Base-by-base conservation (phyloP, 345 rosid species). In the Hypericum perforatum region DNA sequence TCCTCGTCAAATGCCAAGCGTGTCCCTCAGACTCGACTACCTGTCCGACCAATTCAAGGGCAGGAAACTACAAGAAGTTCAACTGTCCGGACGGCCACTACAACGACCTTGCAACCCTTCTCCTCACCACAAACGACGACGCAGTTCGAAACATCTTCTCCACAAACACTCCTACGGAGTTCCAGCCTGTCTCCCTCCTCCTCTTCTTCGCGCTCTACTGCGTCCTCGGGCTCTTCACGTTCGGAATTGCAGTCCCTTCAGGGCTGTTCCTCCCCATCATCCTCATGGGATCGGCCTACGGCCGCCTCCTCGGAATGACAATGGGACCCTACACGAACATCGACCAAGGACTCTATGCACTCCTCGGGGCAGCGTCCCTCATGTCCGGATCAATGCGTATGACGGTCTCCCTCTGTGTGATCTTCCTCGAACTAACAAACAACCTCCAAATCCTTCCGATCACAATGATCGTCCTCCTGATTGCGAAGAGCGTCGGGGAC, bases 351-450 rank as follows among this genome's bases (percentile, higher is more conserved):
- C 84, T 91, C 38, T 86, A 71, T 11, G 89, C 98, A 47, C 91
- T 91, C 38, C 96, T 91, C n/a, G 98, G 98, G 8, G 96, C 96
- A 53, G 98, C 96, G 44, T 81, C 96, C 16, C 82, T 91, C 13
- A 84, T 91, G 94, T 82, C 87, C 52, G 98, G 98, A 3, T 84
- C 98, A 0, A 91, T 91, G 98, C 82, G 98, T 64, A 91, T 86
- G 98, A 91, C 98, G 0, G 98, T 91, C 11, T 91, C 98, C 6
- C 84, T 91, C 32, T 86, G 98, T 59, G 87, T 91, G 22, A 91
- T 91, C 63, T 84, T 91, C 63, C 96, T 91, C 0, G 97, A 91
- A 64, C 87, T 91, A 40, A 86, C 98, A 54, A 91, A 91, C 84
- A 86, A 91, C 65, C 94, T 91, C 43, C 76, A 77, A 4, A 60